A percentile compares a stretch with the other conserved stretches of the same genome.
Evolutionary conservation across 2,329 filamentous ascomycete genomes (phyloP).

Genomic region (Huntiella savannae): DNA sequence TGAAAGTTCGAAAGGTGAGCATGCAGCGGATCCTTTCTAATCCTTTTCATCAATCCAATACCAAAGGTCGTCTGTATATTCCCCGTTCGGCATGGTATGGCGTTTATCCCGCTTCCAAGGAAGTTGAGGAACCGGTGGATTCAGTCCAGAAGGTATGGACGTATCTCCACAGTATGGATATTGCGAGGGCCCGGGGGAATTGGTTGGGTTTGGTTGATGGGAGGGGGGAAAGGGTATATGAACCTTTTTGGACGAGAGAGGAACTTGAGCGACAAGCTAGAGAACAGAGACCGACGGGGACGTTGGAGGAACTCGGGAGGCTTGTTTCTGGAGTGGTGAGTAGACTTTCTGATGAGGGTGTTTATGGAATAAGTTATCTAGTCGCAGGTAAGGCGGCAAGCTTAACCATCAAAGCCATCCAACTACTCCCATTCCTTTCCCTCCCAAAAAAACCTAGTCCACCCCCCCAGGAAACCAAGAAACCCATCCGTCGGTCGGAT

Average conservation of each 20-base stretch:
- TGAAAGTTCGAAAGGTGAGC: constrained; percentile 3
- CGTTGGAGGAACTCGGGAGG: background rate
- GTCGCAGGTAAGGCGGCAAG: too few species aligned
- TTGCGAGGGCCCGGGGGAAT: background rate
- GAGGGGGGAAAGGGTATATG: background rate
- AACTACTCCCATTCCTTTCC: too few species aligned
- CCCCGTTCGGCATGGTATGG: constrained; percentile 7
- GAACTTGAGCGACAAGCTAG: constrained; percentile 5
- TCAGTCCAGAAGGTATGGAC: too few species aligned
- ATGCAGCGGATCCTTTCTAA: constrained; percentile 6
- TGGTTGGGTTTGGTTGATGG: background rate
- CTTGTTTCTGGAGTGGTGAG: background rate
- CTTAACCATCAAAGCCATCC: too few species aligned
- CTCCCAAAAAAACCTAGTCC: too few species aligned
- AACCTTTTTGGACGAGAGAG: background rate
- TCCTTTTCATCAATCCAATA: constrained; percentile 1
- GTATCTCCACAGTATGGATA: too few species aligned
- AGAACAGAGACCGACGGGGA: constrained; percentile 2
- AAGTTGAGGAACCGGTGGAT: background rate
- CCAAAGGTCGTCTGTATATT: constrained; percentile 1
- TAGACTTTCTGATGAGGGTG: background rate
- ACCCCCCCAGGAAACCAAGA: too few species aligned
- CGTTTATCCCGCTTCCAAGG: background rate
- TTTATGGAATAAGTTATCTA: background rate
- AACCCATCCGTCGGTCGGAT: too few species aligned